Base-by-base conservation (phyloP, 2,329 filamentous ascomycete genomes). In the Colletotrichum tropicale region DNA sequence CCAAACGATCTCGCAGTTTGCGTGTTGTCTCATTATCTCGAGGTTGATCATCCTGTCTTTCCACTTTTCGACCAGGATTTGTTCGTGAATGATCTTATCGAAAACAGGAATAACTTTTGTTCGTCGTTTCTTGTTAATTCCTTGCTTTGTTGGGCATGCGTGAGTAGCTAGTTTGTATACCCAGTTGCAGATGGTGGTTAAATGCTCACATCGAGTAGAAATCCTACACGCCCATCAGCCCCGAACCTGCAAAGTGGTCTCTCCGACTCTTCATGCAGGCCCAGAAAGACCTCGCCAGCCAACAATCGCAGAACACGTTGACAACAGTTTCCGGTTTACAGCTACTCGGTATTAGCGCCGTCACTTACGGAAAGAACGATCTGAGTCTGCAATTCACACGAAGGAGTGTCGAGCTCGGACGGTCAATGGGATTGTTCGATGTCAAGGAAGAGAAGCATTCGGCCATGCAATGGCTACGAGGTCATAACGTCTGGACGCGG, bases 61-160 rank as follows among this genome's bases (percentile, higher is more conserved):
- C 73, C 73, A n/a, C 58, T 75, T 5, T 75, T 75, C 48, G 32
- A 67, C n/a, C 62, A 70, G 43, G 43, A 36, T 8, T 9, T 73
- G 3, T 75, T 75, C 2, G 7, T 75, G 12, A 6, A 62, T 21
- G 64, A 65, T 16, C 70, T 75, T 7, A 18, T 68, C 2, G 16
- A 12, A 15, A 5, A 43, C 1, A 24, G 34, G 9, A 12, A 8
- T 2, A 24, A 60, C 56, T 73, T 75, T 26, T 75, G 73, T 6
- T 75, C 70, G 0, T 16, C 69, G 8, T 68, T 75, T 2, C 70
- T 75, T 4, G 12, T 73, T 24, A 75, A 71, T n/a, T 56, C 70
- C 2, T 30, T 75, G 13, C 28, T 75, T 3, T 67, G 69, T 8
- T 68, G 36, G 64, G 55, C 62, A 9, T 75, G 69, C 13, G 73